phyloP scores from a whole-genome alignment of 345 rosid genomes.

The Citrus unshiu region DNA sequence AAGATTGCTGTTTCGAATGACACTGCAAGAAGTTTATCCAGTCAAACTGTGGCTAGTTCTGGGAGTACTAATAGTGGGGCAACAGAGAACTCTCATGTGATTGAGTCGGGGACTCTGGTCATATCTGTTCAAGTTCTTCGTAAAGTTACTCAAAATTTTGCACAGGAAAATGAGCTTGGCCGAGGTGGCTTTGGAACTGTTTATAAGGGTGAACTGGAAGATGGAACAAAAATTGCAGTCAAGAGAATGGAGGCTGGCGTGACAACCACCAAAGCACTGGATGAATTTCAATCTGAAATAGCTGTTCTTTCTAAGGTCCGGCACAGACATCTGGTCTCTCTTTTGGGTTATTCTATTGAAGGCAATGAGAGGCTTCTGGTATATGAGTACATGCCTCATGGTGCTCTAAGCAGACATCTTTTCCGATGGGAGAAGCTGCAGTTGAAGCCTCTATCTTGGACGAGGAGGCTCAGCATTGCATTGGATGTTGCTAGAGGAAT shows the following conservation, averaged over 20 bases:
- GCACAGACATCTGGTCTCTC: conserved; percentile 50
- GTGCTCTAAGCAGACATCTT: conserved; percentile 50
- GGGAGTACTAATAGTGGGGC: conserved; percentile 32
- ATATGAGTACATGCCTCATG: conserved; percentile 50
- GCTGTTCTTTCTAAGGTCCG: conserved; percentile 45
- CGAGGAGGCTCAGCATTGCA: conserved; percentile 40
- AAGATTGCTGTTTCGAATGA: conserved; percentile 28
- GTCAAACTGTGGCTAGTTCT: conserved; percentile 27
- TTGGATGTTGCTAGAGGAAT: conserved; percentile 58
- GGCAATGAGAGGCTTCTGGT: conserved; percentile 49
- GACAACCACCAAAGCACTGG: conserved; percentile 29
- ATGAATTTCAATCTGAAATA: conserved; percentile 49
- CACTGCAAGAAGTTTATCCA: conserved; percentile 24
- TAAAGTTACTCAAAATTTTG: conserved; percentile 42
- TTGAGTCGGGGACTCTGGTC: conserved; percentile 34
- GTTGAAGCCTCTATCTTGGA: conserved; percentile 46
- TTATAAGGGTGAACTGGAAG: conserved; percentile 51
- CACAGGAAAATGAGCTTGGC: conserved; percentile 42
- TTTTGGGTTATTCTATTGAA: conserved; percentile 39
- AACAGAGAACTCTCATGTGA: conserved; percentile 27
- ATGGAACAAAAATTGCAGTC: conserved; percentile 51
- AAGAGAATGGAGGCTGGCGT: conserved; percentile 52
- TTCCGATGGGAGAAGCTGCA: conserved; percentile 38
- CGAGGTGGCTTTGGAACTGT: conserved; percentile 53
- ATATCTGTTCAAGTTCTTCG: conserved; percentile 48